Evolutionary conservation across 805 yeast genomes (phyloP), one percentile per base, ranked within the genome.

Genomic region (Wickerhamiella australiensis): DNA sequence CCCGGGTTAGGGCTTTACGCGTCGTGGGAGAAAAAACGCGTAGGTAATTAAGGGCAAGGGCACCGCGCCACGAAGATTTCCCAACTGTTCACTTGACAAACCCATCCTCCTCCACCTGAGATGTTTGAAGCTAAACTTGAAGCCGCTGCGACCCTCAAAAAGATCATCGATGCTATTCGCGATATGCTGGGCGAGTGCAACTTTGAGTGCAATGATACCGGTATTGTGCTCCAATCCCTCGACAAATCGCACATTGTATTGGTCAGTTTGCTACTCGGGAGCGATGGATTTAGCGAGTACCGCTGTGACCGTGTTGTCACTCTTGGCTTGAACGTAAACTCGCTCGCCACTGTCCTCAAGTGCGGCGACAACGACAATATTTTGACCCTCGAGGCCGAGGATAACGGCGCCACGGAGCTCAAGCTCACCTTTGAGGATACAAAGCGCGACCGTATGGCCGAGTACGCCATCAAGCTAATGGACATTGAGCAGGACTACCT

Each of bases 111-210:
- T 22, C 22, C 18, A n/a, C 9, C 11, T 17, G 11, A 23, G 56
- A 92, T 92, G 97, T 79, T 92, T 71, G 98, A 92, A 78, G 97
- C 95, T 58, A 88, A 87, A 73, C 85, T 92, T 59, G 90, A 83
- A 60, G 88, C 87, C 72, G 95, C 97, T 49, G 76, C 88, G 51
- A 76, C 87, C 57, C 78, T 92, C 65, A 92, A 92, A 70, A 87
- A 84, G 76, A 82, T 88, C 62, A 82, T 88, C 60, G 98, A 92
- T 59, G 80, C 97, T 52, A 83, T 90, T 65, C 85, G 86, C 65
- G 98, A 92, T 64, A 82, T 94, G 62, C 96, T 92, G 54, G 85
- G 85, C 61, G 76, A 88, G 59, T 92, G 96, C 72, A 92, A 92
- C 75, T 85, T 92, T 74, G 92, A 87, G 72, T 92, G 96, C 71